These are phyloP conservation scores for Annulohypoxylon bovei DNA, from an alignment of 495 filamentous ascomycete genomes.

Conservation along the genomic window DNA sequence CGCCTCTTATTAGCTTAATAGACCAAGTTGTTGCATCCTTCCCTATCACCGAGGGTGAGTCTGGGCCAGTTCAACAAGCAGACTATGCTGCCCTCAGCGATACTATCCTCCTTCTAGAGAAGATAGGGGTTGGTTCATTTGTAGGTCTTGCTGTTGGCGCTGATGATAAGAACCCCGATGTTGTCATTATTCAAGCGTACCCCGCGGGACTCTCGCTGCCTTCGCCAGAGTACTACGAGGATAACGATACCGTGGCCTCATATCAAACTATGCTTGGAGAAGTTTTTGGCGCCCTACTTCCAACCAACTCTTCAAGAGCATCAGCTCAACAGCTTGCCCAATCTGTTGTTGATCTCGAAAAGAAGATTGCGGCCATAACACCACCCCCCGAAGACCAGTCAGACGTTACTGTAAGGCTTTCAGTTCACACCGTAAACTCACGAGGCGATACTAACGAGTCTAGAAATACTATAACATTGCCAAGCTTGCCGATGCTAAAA, in stretches of 20 bases:
- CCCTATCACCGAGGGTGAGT: slow-evolving; percentile 46
- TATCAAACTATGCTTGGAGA: slow-evolving; percentile 62
- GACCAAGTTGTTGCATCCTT: slow-evolving; percentile 58
- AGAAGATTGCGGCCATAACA: slow-evolving; percentile 66
- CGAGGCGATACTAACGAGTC: slow-evolving; percentile 15
- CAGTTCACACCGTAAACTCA: background rate
- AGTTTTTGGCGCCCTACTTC: slow-evolving; percentile 45
- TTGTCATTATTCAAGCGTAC: slow-evolving; percentile 65
- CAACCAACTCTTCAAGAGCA: slow-evolving; percentile 35
- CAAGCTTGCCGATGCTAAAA: slow-evolving; percentile 58
- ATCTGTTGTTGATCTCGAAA: slow-evolving; percentile 67
- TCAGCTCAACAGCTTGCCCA: slow-evolving; percentile 42
- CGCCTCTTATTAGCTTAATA: slow-evolving; percentile 63
- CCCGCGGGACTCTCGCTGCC: slow-evolving; percentile 67
- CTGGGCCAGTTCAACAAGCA: slow-evolving; percentile 39
- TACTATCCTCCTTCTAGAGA: slow-evolving; percentile 64
- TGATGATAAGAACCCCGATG: slow-evolving; percentile 71
- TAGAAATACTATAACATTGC: slow-evolving; percentile 49
- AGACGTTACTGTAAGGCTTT: slow-evolving; percentile 46
- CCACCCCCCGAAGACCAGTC: slow-evolving; percentile 64
- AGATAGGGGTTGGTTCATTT: slow-evolving; percentile 61
- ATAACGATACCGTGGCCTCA: slow-evolving; percentile 60
- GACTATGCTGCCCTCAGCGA: slow-evolving; percentile 59
- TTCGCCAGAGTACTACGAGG: slow-evolving; percentile 72
- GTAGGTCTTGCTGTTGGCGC: slow-evolving; percentile 59